Evolutionary conservation across 305 asterid species (phyloP), one percentile per base, ranked within the genome.

Genomic region (Plantago coronopus): DNA sequence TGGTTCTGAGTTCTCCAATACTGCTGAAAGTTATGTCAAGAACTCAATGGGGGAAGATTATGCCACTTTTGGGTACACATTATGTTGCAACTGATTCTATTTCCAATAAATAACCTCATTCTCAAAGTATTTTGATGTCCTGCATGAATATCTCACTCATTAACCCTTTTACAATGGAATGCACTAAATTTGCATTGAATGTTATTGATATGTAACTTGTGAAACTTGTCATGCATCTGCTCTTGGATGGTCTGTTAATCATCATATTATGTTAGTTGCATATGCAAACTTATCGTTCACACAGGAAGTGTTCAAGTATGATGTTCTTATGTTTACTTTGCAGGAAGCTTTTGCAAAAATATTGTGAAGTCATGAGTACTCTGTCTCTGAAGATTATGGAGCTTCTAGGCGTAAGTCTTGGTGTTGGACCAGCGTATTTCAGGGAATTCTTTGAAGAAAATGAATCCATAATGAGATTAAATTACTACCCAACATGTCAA

Each of bases 391-490:
- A 59, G 16, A 76, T 89, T 56, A 78, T 80, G 90, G 91, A 81
- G 81, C 65, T 89, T 7, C 49, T 89, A 58, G 97, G 97, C 27
- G 69, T 69, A 47, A 81, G 95, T 45, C 81, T 89, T 0, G 95
- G 97, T 1, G 85, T 83, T 6, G 93, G 90, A 31, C 60, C 62
- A 13, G 42, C 56, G 17, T 67, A 73, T 55, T 84, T 79, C 51
- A 75, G 83, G 66, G 93, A 89, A 4, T 87, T 78, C 58, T 89
- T 84, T 58, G 57, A 73, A 62, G 95, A 65, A n/a, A 83, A 87
- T 49, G 94, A 87, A 9, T 89, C 97, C 0, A 83, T 87, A 46
- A 83, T 89, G 94, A 86, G 97, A 68, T 57, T 87, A 23, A 89
- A 87, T 73, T 83, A 87, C 23, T 89, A 89, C 62, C 97, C 97